Percentiles rank a stretch among this genome's conserved stretches.
These are phyloP conservation scores for Hebeloma cylindrosporum DNA, from an alignment of 768 basidiomycete species.

Conservation along the genomic window DNA sequence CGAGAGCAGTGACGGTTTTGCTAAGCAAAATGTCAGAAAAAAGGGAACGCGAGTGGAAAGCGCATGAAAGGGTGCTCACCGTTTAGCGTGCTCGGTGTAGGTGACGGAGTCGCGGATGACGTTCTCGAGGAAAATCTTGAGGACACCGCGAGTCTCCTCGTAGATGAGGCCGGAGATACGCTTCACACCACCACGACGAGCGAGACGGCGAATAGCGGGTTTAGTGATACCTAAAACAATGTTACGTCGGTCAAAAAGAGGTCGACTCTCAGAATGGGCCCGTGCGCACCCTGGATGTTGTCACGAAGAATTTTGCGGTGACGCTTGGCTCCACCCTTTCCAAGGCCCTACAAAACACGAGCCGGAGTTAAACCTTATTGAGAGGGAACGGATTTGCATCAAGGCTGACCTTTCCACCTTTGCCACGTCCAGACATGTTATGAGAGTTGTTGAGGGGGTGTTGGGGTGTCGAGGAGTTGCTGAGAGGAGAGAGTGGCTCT, in stretches of 20 bases:
- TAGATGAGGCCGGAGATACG: constrained; percentile 75
- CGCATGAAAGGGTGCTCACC: constrained; percentile 35
- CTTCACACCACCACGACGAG: constrained; percentile 84
- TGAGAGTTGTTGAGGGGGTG: constrained; percentile 16
- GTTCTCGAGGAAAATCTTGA: constrained; percentile 70
- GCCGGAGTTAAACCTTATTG: background rate
- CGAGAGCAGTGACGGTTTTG: constrained; percentile 85
- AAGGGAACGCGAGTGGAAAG: background rate
- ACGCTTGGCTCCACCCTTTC: constrained; percentile 79
- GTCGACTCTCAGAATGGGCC: background rate
- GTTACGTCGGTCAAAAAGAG: background rate
- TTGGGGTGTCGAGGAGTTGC: constrained; percentile 6
- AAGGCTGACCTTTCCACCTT: constrained; percentile 65
- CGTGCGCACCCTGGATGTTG: constrained; percentile 68
- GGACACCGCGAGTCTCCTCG: constrained; percentile 80
- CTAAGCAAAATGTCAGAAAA: constrained; percentile 31
- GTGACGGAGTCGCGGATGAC: constrained; percentile 91
- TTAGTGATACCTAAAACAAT: constrained; percentile 42
- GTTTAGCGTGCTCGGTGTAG: constrained; percentile 92
- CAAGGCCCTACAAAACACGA: constrained; percentile 54
- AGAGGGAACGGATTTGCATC: background rate
- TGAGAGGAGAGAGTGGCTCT: constrained; percentile 6
- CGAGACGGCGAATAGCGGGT: constrained; percentile 77
- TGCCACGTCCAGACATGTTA: constrained; percentile 76
- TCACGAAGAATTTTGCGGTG: constrained; percentile 81